Evolutionary conservation across 176 grass and related monocot species (phyloP).

Genomic region (Bolboschoenus planiculmis): DNA sequence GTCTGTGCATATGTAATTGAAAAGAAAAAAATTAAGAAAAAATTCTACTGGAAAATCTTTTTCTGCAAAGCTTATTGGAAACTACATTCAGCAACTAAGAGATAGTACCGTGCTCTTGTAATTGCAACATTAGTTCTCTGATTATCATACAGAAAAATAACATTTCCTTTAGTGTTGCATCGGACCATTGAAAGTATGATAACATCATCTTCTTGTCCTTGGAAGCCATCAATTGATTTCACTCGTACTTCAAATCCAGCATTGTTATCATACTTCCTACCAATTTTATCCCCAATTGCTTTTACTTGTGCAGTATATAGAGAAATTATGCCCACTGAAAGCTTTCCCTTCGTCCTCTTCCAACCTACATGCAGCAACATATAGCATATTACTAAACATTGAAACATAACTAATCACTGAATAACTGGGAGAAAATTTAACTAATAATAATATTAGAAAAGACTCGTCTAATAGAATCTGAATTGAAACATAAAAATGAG

Average conservation of each 20-base stretch:
- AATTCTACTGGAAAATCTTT: neutral
- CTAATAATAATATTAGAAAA: neutral
- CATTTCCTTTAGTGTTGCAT: slow-evolving; percentile 36
- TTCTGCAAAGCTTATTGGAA: neutral
- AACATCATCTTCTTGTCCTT: slow-evolving; percentile 67
- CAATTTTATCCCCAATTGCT: slow-evolving; percentile 46
- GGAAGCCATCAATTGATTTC: slow-evolving; percentile 77
- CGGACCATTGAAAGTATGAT: slow-evolving; percentile 79
- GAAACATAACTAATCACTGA: neutral
- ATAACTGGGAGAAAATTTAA: no score
- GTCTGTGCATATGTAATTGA: slow-evolving; percentile 34
- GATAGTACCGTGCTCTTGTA: slow-evolving; percentile 72
- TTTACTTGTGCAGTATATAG: slow-evolving; percentile 60
- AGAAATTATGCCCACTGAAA: slow-evolving; percentile 60
- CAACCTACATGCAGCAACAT: neutral
- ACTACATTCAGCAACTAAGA: neutral
- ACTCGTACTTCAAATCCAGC: slow-evolving; percentile 50
- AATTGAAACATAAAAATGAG: neutral
- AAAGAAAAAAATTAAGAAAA: neutral
- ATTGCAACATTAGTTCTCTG: slow-evolving; percentile 76
- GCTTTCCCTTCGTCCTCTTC: neutral
- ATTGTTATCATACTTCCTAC: slow-evolving; percentile 30
- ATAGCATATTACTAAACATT: neutral
- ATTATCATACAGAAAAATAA: slow-evolving; percentile 58
- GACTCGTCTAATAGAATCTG: neutral